A percentile compares a stretch with the other conserved stretches of the same genome.
phyloP scores from a whole-genome alignment of 2,329 filamentous ascomycete species.

The Aspergillus viridinutans region DNA sequence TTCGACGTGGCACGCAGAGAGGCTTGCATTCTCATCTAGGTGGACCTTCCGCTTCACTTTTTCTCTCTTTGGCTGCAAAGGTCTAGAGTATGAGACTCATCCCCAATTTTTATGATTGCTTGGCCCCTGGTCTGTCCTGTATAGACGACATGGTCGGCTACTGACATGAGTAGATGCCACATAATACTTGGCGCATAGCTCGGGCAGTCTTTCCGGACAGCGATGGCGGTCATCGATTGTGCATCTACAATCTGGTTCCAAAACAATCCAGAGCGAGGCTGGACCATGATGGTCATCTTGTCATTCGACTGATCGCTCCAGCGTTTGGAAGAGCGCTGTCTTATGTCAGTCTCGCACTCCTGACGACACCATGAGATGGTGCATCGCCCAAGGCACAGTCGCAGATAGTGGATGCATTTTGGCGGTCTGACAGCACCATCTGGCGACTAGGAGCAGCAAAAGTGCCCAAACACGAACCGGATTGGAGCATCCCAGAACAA shows the following conservation, averaged over 20 bases:
- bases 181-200: too few species aligned
- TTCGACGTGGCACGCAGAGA: slow-evolving; percentile 23
- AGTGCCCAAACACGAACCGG: slow-evolving; percentile 24
- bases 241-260: neutral
- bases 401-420: slow-evolving; percentile 12
- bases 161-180: neutral
- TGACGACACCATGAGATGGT: neutral
- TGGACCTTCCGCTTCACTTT: slow-evolving; percentile 20
- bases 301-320: neutral
- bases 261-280: neutral
- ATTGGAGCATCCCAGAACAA: neutral
- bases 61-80: neutral
- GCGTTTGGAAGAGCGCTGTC: neutral
- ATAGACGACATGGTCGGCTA: neutral
- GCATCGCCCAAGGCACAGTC: slow-evolving; percentile 10
- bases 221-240: neutral
- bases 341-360: slow-evolving; percentile 1
- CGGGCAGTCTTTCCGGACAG: neutral
- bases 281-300: too few species aligned
- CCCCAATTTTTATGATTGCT: slow-evolving; percentile 7
- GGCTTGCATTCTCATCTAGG: slow-evolving; percentile 8
- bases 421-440: slow-evolving; percentile 20
- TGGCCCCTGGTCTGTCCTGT: slow-evolving; percentile 14
- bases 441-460: slow-evolving; percentile 23
- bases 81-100: slow-evolving; percentile 2